These are phyloP conservation scores for Podila horticola DNA, from an alignment of 192 early-diverging fungal species.

Conservation along the genomic window DNA sequence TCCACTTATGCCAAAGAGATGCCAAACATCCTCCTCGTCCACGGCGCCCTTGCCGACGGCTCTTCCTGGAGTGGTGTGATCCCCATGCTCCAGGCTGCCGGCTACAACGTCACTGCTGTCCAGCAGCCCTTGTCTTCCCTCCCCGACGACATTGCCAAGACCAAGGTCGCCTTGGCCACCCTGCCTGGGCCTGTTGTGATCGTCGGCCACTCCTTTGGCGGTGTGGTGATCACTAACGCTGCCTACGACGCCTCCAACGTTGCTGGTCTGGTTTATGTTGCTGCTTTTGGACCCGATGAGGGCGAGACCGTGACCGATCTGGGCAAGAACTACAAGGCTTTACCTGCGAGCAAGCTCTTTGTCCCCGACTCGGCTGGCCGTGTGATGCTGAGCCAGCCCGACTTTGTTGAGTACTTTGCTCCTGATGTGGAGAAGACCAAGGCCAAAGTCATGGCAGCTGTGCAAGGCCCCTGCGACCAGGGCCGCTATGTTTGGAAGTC, in stretches of 20 bases:
- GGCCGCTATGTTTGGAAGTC: slow-evolving; percentile 1
- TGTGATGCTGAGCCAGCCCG: background rate
- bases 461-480: slow-evolving; percentile 4
- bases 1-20: background rate
- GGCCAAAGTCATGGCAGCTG: slow-evolving; percentile 6
- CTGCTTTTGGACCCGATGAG: slow-evolving; percentile 5
- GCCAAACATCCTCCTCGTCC: slow-evolving; percentile 13
- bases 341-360: background rate
- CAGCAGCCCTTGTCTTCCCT: slow-evolving; percentile 6
- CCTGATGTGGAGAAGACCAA: slow-evolving; percentile 7
- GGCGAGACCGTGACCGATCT: background rate
- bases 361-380: background rate
- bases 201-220: slow-evolving; percentile 19
- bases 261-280: slow-evolving; percentile 5
- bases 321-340: background rate
- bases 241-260: background rate
- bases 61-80: slow-evolving; percentile 7
- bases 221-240: background rate
- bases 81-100: background rate
- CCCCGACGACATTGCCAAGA: slow-evolving; percentile 8
- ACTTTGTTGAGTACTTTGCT: slow-evolving; percentile 11
- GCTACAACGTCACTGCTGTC: slow-evolving; percentile 1
- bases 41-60: slow-evolving; percentile 5
- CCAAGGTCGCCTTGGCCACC: background rate
- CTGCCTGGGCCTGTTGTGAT: slow-evolving; percentile 8